Conservation (phyloP, 768 basidiomycete genomes). For the Calocybe indica region DNA sequence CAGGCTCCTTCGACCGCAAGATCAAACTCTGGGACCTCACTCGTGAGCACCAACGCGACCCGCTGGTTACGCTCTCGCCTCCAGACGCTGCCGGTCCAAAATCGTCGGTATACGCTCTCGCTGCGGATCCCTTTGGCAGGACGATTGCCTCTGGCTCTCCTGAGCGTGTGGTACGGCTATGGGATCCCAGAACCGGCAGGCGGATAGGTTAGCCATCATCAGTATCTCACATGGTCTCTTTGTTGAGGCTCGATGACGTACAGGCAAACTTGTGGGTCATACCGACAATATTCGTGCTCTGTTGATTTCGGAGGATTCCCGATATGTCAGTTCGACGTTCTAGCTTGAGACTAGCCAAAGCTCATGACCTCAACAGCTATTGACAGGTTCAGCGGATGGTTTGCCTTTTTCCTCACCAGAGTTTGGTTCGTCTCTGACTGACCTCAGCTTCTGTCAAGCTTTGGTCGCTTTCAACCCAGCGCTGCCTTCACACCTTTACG, state of each 20-base stretch:
- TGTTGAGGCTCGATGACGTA: neutral
- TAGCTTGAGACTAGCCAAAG: constrained; percentile 3
- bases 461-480: constrained; percentile 87
- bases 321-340: constrained; percentile 58
- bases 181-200: constrained; percentile 88
- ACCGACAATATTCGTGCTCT: constrained; percentile 95
- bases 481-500: constrained; percentile 93
- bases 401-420: constrained; percentile 9
- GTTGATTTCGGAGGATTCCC: constrained; percentile 82
- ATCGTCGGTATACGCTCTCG: constrained; percentile 72
- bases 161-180: constrained; percentile 83
- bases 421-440: constrained; percentile 1
- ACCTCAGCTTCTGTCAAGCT: constrained; percentile 73
- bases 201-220: constrained; percentile 36
- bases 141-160: constrained; percentile 87
- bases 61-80: constrained; percentile 61
- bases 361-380: constrained; percentile 38
- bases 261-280: constrained; percentile 87
- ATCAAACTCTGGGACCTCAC: constrained; percentile 92
- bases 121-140: constrained; percentile 73
- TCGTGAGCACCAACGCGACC: constrained; percentile 29
- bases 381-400: constrained; percentile 82
- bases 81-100: constrained; percentile 63
- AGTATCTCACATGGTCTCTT: neutral
- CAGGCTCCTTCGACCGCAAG: constrained; percentile 90